Evolutionary conservation across 2,329 filamentous ascomycete genomes (phyloP), one percentile per base, ranked within the genome.

Genomic region (Blumeriella jaapii): DNA sequence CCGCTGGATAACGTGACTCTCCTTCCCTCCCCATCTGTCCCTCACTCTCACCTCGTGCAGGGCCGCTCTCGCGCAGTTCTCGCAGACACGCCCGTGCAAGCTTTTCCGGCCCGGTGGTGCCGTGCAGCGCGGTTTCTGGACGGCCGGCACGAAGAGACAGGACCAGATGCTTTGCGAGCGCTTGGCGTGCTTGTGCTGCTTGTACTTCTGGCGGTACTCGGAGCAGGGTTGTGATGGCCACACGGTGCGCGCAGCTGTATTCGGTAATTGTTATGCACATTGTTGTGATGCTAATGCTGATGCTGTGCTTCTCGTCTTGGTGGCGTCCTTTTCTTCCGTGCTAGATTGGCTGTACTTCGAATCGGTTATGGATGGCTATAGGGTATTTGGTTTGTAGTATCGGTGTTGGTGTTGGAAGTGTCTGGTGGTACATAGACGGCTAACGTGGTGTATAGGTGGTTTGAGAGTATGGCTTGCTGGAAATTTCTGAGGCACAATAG

Each of bases 191-290:
- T 25, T 13, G 4, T 4, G 3, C 8, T 13, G 11, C 25, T 27
- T n/a, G 3, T 13, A 16, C 19, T 1, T 23, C 9, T 18, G 13
- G n/a, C 11, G 11, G 28, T 25, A 36, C 3, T 14, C 8, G 2
- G 11, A 16, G 27, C 34, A 36, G 8, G n/a, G 34, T 6, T 13
- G 18, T 13, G 25, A 12, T 13, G n/a, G 10, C 24, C 25, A 18
- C 4, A 18, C 23, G 5, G 15, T 28, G 34, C 29, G 27, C 13
- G 20, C 34, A 36, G 16, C n/a, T n/a, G 20, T 36, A 36, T n/a
- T 9, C 8, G 26, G 12, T 31, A 14, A 26, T 30, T 25, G 27
- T 31, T n/a, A 23, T 36, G 18, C 34, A 36, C 34, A 36, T 36
- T 3, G 9, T 6, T 14, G 17, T 4, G 19, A 19, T 30, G 16